Evolutionary conservation across 1,284 basidiomycete species (phyloP), one percentile per base, ranked within the genome.

Genomic region (Apiotrichum akiyoshidainum): DNA sequence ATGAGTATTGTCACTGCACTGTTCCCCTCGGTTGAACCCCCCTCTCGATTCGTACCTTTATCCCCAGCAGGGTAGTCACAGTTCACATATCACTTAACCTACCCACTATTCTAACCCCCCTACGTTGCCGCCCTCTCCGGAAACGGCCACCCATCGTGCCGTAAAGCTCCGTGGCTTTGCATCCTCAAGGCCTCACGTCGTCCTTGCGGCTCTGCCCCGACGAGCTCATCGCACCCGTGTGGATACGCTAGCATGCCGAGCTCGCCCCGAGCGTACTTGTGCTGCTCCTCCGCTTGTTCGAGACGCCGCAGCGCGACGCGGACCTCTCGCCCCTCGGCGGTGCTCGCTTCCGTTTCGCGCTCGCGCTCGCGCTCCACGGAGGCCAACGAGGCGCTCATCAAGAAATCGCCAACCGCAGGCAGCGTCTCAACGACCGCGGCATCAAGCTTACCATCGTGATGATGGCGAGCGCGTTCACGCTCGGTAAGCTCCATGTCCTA

Each of bases 391-490:
- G 86, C 89, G 57, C 81, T 96, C 13, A 83, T 90, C 12, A 80
- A 83, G 88, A 91, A 69, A 87, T 99, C 57, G 83, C 88, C 0
- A 82, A 86, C 40, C 80, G 92, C 54, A 90, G 95, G 77, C 87
- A 86, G 70, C 79, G 79, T 11, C 87, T 90, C 7, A 85, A 84
- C 62, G 93, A 97, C 68, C 83, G 93, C 54, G 88, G 88, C 0
- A 89, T 98, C 70, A 97, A 97, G 78, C 81, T 98, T 39, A 96
- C 94, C 0, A 90, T 94, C 8, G 93, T 98, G 5, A 82, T 99
- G n/a, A 83, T 98, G 77, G 92, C 93, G 14, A 89, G 86, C 61
- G 82, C 92, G 48, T 83, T 82, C 48, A 86, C 93, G 82, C 80
- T 95, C 61, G 89, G 90, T 90, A 64, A 52, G 83, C 64, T 47